Conservation (phyloP, 148 eudicot genomes). For the Suaeda aralocaspica region DNA sequence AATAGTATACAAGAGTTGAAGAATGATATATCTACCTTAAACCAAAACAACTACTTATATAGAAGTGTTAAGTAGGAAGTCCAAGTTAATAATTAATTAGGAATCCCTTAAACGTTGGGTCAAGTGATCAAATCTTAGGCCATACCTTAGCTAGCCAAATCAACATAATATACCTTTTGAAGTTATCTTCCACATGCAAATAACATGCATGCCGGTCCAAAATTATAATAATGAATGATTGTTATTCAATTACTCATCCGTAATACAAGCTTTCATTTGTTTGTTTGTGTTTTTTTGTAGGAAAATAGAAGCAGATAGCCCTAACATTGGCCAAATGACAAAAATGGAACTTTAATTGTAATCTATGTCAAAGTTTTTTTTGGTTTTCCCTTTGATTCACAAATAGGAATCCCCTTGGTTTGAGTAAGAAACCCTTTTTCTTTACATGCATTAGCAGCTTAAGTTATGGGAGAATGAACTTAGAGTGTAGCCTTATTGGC, state of each 20-base stretch:
- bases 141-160: not conserved
- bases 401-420: constrained; percentile 12
- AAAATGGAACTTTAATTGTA: constrained; percentile 4
- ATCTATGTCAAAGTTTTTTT: not conserved
- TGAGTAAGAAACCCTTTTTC: too few relatives aligned
- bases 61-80: not conserved
- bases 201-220: not conserved
- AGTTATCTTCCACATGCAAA: constrained; percentile 24
- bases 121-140: not conserved
- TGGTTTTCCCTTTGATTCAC: not conserved
- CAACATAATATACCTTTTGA: not conserved
- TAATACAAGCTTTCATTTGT: too few relatives aligned
- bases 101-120: constrained; percentile 24
- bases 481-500: too few relatives aligned
- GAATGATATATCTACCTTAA: not conserved
- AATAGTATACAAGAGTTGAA: not conserved
- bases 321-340: not conserved
- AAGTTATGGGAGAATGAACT: too few relatives aligned
- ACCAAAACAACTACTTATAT: constrained; percentile 3
- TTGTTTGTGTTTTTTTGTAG: not conserved
- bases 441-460: not conserved
- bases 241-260: not conserved
- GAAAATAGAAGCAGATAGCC: not conserved
- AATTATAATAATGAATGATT: not conserved
- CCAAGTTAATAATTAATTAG: not conserved